Evolutionary conservation across 192 early-diverging fungal genomes (phyloP).

Genomic region (Coemansia sp.): DNA sequence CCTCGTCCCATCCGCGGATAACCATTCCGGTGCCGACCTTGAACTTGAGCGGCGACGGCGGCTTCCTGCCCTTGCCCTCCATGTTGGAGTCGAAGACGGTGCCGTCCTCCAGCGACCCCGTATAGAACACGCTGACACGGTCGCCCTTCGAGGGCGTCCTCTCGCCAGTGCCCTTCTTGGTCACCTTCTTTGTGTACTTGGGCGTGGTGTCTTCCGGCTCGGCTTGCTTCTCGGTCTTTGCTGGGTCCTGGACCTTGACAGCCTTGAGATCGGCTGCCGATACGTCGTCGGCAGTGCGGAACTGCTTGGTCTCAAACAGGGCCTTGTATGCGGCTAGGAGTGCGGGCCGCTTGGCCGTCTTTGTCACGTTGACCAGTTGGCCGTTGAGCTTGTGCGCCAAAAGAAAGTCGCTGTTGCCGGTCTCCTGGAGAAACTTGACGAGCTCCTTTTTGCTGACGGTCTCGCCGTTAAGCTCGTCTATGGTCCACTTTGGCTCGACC

Average conservation of each 20-base stretch:
- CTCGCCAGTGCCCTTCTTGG: conserved; percentile 62
- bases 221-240: not conserved
- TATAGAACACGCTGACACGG: conserved; percentile 62
- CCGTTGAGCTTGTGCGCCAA: conserved; percentile 67
- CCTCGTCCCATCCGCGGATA: conserved; percentile 84
- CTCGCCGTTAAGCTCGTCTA: conserved; percentile 59
- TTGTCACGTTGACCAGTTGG: conserved; percentile 63
- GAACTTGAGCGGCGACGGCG: conserved; percentile 65
- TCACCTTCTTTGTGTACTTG: conserved; percentile 62
- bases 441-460: conserved; percentile 71
- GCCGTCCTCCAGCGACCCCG: conserved; percentile 67
- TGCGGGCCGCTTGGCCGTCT: conserved; percentile 65
- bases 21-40: conserved; percentile 93
- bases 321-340: conserved; percentile 59
- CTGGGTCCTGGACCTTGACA: too few species aligned
- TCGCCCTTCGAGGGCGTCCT: conserved; percentile 64
- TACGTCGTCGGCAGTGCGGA: conserved; percentile 45
- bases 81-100: conserved; percentile 68
- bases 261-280: conserved; percentile 33
- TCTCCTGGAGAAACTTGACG: conserved; percentile 60
- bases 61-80: conserved; percentile 56
- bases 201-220: conserved; percentile 30
- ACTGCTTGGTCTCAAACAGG: conserved; percentile 59
- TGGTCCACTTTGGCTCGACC: conserved; percentile 54
- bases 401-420: conserved; percentile 60